phyloP scores from a whole-genome alignment of 768 basidiomycete species.

The Obba rivulosa region DNA sequence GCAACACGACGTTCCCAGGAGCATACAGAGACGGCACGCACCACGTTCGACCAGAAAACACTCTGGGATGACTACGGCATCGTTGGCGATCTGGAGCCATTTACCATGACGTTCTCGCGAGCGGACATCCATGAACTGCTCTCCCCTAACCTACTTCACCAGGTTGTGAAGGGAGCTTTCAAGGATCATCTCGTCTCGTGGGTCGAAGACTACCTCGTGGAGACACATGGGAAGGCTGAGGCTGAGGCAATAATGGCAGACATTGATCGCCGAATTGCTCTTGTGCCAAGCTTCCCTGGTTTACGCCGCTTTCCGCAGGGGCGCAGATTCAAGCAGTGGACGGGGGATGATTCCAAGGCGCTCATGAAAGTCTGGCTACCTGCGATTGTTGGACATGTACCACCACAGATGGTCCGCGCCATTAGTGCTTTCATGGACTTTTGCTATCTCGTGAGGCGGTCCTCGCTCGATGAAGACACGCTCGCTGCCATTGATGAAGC shows the following conservation, averaged over 20 bases:
- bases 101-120: constrained; percentile 27
- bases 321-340: constrained; percentile 22
- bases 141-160: constrained; percentile 32
- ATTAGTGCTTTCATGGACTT: constrained; percentile 19
- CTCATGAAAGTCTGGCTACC: constrained; percentile 24
- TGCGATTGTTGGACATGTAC: constrained; percentile 13
- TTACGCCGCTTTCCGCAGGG: constrained; percentile 17
- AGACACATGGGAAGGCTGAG: not conserved
- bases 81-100: constrained; percentile 25
- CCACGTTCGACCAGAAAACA: not conserved
- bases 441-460: constrained; percentile 15
- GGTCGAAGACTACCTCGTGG: constrained; percentile 26
- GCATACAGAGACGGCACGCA: not conserved
- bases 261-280: constrained; percentile 13
- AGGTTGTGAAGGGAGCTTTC: constrained; percentile 37
- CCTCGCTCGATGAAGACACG: not conserved
- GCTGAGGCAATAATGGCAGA: constrained; percentile 7
- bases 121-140: constrained; percentile 32
- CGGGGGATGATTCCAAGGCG: constrained; percentile 22
- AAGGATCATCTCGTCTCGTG: constrained; percentile 37
- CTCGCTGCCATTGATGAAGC: constrained; percentile 10
- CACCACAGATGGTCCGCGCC: constrained; percentile 10
- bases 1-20: constrained; percentile 24
- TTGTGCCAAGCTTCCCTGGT: constrained; percentile 12
- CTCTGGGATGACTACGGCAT: constrained; percentile 26